phyloP scores from a whole-genome alignment of 352 stramenopile genomes.

The Globisporangium paddicum region DNA sequence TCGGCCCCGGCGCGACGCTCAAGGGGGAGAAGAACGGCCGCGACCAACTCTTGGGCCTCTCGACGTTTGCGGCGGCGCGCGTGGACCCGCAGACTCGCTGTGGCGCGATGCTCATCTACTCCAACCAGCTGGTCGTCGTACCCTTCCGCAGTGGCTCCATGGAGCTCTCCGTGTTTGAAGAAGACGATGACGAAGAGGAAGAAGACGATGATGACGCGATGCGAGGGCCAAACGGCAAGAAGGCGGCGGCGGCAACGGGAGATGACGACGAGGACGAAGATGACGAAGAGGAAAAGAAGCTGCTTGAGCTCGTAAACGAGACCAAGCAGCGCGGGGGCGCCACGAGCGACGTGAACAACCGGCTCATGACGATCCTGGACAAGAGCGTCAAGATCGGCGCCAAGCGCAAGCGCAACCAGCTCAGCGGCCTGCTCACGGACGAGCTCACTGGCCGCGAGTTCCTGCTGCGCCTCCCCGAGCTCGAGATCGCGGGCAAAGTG shows the following conservation, averaged over 20 bases:
- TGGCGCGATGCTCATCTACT: slow-evolving; percentile 79
- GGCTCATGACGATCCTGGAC: slow-evolving; percentile 57
- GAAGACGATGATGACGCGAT: slow-evolving; percentile 40
- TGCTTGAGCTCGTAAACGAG: slow-evolving; percentile 71
- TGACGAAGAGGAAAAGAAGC: slow-evolving; percentile 76
- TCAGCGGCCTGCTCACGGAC: slow-evolving; percentile 61
- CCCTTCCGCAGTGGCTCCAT: slow-evolving; percentile 76
- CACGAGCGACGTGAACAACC: slow-evolving; percentile 61
- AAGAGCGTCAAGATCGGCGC: slow-evolving; percentile 79
- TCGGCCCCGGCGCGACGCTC: slow-evolving; percentile 72
- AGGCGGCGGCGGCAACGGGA: background rate
- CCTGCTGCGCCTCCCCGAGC: slow-evolving; percentile 58
- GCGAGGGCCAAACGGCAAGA: slow-evolving; percentile 1
- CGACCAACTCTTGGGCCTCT: slow-evolving; percentile 68
- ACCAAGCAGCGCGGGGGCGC: slow-evolving; percentile 49
- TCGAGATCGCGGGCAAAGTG: slow-evolving; percentile 76
- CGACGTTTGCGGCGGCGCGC: slow-evolving; percentile 36
- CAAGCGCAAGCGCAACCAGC: slow-evolving; percentile 69
- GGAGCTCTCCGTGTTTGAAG: slow-evolving; percentile 75
- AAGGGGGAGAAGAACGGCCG: slow-evolving; percentile 77
- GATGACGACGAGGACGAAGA: slow-evolving; percentile 67
- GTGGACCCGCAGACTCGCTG: slow-evolving; percentile 78
- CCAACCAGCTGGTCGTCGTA: slow-evolving; percentile 77
- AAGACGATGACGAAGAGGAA: slow-evolving; percentile 72
- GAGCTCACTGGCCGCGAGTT: slow-evolving; percentile 75